phyloP scores from a whole-genome alignment of 1,284 basidiomycete genomes.

The Agroathelia rolfsii region DNA sequence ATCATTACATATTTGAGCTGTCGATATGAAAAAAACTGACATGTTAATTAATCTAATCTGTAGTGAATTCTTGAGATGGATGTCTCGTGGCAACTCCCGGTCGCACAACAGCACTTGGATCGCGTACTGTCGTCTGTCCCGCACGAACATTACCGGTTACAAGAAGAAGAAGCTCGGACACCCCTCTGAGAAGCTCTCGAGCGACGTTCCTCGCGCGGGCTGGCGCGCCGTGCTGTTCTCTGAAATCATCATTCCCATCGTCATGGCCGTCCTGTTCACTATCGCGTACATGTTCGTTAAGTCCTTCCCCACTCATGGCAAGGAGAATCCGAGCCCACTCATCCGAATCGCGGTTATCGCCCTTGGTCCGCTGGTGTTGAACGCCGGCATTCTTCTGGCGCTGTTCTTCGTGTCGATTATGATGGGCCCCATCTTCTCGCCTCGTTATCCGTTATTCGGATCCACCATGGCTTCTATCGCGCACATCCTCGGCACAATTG shows the following conservation, averaged over 20 bases:
- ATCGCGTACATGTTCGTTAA: conserved; percentile 88
- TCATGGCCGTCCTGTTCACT: conserved; percentile 77
- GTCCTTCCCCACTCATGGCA: conserved; percentile 70
- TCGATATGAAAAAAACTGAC: neutral
- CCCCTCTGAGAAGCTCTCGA: conserved; percentile 89
- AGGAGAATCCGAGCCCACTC: conserved; percentile 62
- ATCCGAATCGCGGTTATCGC: conserved; percentile 91
- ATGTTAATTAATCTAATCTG: conserved; percentile 11
- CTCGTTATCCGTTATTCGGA: conserved; percentile 78
- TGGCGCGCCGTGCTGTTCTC: conserved; percentile 86
- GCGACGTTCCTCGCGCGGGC: conserved; percentile 82
- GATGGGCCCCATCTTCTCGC: conserved; percentile 86
- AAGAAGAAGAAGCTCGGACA: conserved; percentile 93
- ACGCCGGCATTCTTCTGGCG: conserved; percentile 78
- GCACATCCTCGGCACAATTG: conserved; percentile 71
- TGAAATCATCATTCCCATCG: conserved; percentile 79
- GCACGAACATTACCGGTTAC: conserved; percentile 95
- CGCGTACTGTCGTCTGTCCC: conserved; percentile 88
- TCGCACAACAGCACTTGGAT: conserved; percentile 98
- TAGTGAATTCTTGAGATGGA: conserved; percentile 93
- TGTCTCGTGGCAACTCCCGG: conserved; percentile 92
- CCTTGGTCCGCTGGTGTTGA: conserved; percentile 92
- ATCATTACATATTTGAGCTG: neutral
- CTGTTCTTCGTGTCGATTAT: conserved; percentile 88
- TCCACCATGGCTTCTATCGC: conserved; percentile 84